phyloP scores from a whole-genome alignment of 1,284 basidiomycete genomes.

The Flammula alnicola region DNA sequence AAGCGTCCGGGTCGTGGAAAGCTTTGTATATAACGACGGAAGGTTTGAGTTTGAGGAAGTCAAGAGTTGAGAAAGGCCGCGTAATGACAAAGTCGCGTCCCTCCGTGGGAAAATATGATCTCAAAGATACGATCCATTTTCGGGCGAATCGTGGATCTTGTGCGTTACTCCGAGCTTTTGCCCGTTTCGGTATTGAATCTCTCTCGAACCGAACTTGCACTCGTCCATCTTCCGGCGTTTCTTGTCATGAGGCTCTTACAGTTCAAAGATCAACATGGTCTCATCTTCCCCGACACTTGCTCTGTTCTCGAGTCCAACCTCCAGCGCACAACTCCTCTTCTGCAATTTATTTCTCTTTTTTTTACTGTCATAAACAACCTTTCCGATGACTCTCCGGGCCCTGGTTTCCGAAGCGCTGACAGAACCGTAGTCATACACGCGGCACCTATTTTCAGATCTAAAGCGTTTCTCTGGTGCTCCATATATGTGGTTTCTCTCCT shows the following conservation, averaged over 20 bases:
- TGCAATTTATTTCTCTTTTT: neutral
- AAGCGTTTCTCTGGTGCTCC: slow-evolving; percentile 12
- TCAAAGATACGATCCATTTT: slow-evolving; percentile 18
- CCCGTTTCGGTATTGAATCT: slow-evolving; percentile 21
- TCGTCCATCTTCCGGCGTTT: slow-evolving; percentile 19
- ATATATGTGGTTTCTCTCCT: slow-evolving; percentile 3
- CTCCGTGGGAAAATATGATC: slow-evolving; percentile 26
- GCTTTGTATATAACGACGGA: slow-evolving; percentile 24
- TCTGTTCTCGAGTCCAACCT: slow-evolving; percentile 2
- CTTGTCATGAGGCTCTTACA: slow-evolving; percentile 12
- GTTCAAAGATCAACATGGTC: too few relatives aligned
- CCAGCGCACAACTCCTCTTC: slow-evolving; percentile 3
- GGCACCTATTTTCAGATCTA: slow-evolving; percentile 20
- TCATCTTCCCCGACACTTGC: too few relatives aligned
- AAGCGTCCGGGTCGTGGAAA: slow-evolving; percentile 16
- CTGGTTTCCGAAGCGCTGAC: slow-evolving; percentile 23
- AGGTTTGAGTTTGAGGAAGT: slow-evolving; percentile 18
- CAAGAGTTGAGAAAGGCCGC: slow-evolving; percentile 30
- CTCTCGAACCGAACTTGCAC: slow-evolving; percentile 23
- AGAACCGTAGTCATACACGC: slow-evolving; percentile 14
- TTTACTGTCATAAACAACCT: slow-evolving; percentile 7
- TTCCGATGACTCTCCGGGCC: slow-evolving; percentile 35
- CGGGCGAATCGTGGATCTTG: slow-evolving; percentile 21
- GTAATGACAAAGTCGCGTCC: slow-evolving; percentile 29
- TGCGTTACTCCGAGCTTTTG: slow-evolving; percentile 28